Base-by-base conservation (phyloP, 2,329 filamentous ascomycete genomes). In the Colletotrichum truncatum region DNA sequence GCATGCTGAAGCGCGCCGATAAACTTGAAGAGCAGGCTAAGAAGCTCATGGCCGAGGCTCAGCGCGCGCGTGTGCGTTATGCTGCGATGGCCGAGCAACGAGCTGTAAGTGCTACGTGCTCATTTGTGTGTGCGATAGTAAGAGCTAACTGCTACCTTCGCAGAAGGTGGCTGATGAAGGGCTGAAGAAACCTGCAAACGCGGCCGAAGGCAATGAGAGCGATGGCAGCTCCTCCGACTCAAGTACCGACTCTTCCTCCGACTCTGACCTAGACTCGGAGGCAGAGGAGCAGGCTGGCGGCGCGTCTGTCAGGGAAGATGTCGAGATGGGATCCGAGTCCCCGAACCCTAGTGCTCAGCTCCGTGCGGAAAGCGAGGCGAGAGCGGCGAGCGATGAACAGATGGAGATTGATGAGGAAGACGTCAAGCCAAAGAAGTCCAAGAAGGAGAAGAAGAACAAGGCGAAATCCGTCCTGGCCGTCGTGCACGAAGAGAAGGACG, bases 31-130 rank as follows among this genome's bases (percentile, higher is more conserved):
- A 70, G 3, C 73, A 82, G 71, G 80, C 77, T 2, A 68, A 73
- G 21, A 78, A 79, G 72, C 65, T 85, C 32, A 69, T 81, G 69
- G 71, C 70, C 1, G 76, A 83, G 61, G 78, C 82, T 0, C 76
- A 80, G 66, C 77, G 75, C 61, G 71, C 72, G 12, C 70, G 71
- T 48, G 75, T 68, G 26, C 73, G 69, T 18, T 70, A 73, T 28
- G 72, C 73, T 39, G 52, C 67, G 26, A 68, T 76, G 10, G 71
- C 73, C 25, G 65, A 69, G 59, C 28, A 69, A 61, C 71, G 69
- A 51, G 68, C 66, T 21, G 75, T 77, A 70, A 36, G 60, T 58
- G 2, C 23, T 45, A 4, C 8, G 2, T 32, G 11, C 11, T 12
- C 11, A 28, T 9, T 10, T 23, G 11, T 21, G 16, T 26, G 9